Evolutionary conservation across 257 asterid species (phyloP), one percentile per base, ranked within the genome.

Genomic region (Primulina tabacum): DNA sequence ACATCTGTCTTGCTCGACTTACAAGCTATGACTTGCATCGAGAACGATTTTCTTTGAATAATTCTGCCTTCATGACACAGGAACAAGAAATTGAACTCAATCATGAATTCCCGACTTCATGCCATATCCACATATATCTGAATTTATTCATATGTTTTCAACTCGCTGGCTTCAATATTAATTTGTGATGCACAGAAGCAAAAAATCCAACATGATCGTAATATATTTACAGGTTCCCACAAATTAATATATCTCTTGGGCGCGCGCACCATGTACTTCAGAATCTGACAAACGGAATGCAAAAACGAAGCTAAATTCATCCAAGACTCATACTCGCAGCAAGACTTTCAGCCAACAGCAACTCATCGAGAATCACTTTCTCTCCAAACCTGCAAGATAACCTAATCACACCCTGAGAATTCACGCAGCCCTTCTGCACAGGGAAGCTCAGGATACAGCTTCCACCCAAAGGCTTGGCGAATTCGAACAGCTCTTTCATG

Each of bases 321-420:
- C 79, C 18, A 53, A 67, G 75, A 64, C 64, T 75, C 78, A 82
- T 83, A 0, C 80, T 76, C 8, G 83, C 73, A 59, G 82, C 67
- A 26, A 50, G 57, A 50, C 74, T 78, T 65, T 88, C 89, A 0
- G 89, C 88, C 47, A 84, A 43, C 68, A 88, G 47, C 62, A 84
- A 65, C 35, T 84, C 79, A 71, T 90, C 92, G 37, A 87, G 80
- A 67, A 58, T 30, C 12, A 86, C 84, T 64, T 72, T 87, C 70
- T 84, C 87, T 1, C 95, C 91, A 53, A 90, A 90, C 69, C 75
- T 79, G 12, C 82, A 90, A 0, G 92, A 82, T 65, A 90, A 83
- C 59, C 73, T 81, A 66, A 90, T 17, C 72, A 50, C 53, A 17
- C 96, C 96, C 71, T 86, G 88, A 1, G 96, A 90, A 11, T 81